Conservation (phyloP, 371 early-diverging fungal species). For the Nematocida parisii region DNA sequence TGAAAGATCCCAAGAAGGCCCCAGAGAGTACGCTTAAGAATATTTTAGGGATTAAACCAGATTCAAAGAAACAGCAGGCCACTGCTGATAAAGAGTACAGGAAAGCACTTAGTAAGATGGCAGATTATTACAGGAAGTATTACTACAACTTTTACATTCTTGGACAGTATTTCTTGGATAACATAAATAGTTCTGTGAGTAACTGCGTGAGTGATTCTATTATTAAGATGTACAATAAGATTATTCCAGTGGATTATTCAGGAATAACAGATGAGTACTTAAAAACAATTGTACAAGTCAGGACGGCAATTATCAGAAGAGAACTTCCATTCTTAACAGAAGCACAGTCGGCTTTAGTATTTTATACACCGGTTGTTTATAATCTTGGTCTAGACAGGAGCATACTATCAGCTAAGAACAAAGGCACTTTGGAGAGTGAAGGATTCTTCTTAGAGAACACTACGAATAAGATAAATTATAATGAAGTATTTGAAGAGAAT, state of each 20-base stretch:
- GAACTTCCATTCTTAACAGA: slow-evolving; percentile 52
- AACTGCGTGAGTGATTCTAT: neutral
- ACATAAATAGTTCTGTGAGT: neutral
- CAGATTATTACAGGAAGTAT: slow-evolving; percentile 40
- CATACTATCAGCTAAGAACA: neutral
- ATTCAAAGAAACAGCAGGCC: neutral
- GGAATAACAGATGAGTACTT: slow-evolving; percentile 5
- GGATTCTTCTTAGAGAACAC: slow-evolving; percentile 27
- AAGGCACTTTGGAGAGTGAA: neutral
- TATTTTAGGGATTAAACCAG: neutral
- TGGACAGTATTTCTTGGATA: slow-evolving; percentile 9
- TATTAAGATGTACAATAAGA: slow-evolving; percentile 6
- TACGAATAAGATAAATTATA: neutral
- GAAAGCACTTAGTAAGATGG: neutral
- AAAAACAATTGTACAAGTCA: slow-evolving; percentile 6
- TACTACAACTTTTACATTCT: slow-evolving; percentile 44
- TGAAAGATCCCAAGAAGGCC: neutral
- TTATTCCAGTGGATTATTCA: slow-evolving; percentile 8
- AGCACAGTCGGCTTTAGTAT: slow-evolving; percentile 1
- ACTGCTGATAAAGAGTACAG: neutral
- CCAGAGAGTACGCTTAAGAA: neutral
- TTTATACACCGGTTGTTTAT: neutral
- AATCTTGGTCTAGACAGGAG: neutral
- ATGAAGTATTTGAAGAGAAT: neutral
- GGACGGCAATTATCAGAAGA: slow-evolving; percentile 33